Percentiles rank a stretch among this genome's conserved stretches.
phyloP scores from a whole-genome alignment of 345 rosid genomes.

The Hevea brasiliensis region DNA sequence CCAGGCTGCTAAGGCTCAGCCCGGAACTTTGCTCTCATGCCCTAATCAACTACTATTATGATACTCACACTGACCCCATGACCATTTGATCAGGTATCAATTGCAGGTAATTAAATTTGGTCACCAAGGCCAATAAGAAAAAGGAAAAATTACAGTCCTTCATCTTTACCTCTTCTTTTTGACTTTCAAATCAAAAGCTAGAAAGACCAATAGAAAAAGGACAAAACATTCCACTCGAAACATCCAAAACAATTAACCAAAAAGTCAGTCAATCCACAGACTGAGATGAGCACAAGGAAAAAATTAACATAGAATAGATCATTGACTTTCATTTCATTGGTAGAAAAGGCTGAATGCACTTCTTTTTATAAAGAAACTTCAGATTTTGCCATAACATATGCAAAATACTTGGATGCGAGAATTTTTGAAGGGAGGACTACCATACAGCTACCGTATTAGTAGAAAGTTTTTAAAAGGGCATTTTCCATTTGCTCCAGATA shows the following conservation, averaged over 20 bases:
- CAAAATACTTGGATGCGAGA: background rate
- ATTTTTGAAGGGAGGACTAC: background rate
- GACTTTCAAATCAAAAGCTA: background rate
- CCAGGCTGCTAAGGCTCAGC: background rate
- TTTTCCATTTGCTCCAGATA: background rate
- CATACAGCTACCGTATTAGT: too few relatives aligned
- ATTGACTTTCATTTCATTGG: constrained; percentile 2
- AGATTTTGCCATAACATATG: background rate
- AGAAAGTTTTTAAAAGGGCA: background rate
- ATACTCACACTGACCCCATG: background rate
- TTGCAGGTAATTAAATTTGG: background rate
- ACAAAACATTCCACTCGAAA: background rate
- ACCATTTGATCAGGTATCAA: background rate
- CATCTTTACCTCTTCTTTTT: background rate
- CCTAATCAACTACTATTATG: background rate
- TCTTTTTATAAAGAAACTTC: background rate
- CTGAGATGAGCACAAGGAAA: background rate
- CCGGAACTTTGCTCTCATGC: background rate
- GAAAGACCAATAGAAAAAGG: background rate
- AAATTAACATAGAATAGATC: background rate
- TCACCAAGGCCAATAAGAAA: background rate
- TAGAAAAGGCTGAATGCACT: background rate
- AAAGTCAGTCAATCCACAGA: background rate
- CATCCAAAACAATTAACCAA: background rate
- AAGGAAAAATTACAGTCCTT: background rate